Evolutionary conservation across 163 green algal genomes (phyloP).

Genomic region (Prototheca stagnorum): DNA sequence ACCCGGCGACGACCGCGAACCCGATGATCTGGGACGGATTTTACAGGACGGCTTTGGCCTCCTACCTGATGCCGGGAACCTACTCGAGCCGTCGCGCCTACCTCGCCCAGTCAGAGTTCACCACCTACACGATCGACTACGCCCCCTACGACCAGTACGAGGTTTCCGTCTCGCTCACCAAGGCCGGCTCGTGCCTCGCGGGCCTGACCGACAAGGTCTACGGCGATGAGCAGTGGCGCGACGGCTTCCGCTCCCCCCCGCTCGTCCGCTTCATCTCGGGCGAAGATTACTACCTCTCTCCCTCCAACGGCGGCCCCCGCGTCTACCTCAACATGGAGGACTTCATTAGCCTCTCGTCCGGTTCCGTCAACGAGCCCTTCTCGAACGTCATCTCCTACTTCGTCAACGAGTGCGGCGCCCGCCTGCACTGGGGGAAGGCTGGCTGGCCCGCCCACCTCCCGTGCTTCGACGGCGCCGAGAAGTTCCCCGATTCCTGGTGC

Average conservation of each 20-base stretch:
- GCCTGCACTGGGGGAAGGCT: conserved; percentile 62
- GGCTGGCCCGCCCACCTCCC: conserved; percentile 44
- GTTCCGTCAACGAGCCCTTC: conserved; percentile 40
- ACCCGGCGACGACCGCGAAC: not conserved
- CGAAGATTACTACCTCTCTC: conserved; percentile 44
- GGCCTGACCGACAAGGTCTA: conserved; percentile 28
- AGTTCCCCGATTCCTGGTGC: conserved; percentile 68
- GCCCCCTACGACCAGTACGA: conserved; percentile 51
- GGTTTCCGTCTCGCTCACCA: conserved; percentile 36
- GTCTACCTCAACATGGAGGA: conserved; percentile 82
- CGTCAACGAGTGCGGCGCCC: conserved; percentile 31
- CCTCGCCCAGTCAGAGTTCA: conserved; percentile 29
- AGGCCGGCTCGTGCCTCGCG: conserved; percentile 39
- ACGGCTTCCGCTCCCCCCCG: conserved; percentile 48
- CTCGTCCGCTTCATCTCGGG: conserved; percentile 51
- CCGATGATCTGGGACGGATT: conserved; percentile 8
- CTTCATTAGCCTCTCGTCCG: conserved; percentile 22
- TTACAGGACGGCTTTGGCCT: conserved; percentile 3
- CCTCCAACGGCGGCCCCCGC: conserved; percentile 26
- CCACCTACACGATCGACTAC: conserved; percentile 5
- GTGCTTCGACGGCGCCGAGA: conserved; percentile 55
- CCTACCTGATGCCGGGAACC: conserved; percentile 2
- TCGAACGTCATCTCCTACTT: conserved; percentile 28
- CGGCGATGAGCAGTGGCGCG: conserved; percentile 10
- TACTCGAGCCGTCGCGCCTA: conserved; percentile 11